Base-by-base conservation (phyloP, 2,329 filamentous ascomycete species). In the Paraconiothyrium brasiliense region DNA sequence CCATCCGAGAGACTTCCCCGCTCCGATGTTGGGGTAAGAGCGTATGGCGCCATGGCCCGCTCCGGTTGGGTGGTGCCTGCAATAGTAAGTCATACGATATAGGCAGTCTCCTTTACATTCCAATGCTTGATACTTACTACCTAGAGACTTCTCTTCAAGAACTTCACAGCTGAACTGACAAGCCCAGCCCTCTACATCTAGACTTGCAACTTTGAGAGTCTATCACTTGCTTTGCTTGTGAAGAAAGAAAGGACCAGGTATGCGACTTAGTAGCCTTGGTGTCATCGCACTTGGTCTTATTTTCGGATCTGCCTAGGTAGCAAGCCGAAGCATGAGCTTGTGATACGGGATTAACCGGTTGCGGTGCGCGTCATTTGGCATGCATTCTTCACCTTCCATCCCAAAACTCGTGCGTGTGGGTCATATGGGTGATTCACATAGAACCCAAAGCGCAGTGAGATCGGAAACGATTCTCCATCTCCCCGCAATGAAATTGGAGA, bases 11-110 rank as follows among this genome's bases (percentile, higher is more conserved):
- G 30, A 14, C 59, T 58, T 14, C 58, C 62, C 30, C 54, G 56
- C 58, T 70, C 68, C 4, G 57, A 59, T 5, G 58, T 62, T 27
- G 68, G 66, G 24, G 64, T 67, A n/a, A 68, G 59, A 46, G 65
- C 64, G 32, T 67, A 66, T 5, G 68, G 68, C n/a, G 68, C 68
- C 68, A 70, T 67, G 8, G 27, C 32, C 7, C 43, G 22, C 10
- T 41, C 3, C 32, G 24, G 14, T 27, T n/a, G 47, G 27, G 20
- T 50, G 27, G n/a, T 10, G 16, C 32, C 14, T 43, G 37, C 24
- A 41, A 35, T 7, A 32, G 11, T 35, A 43, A 54, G 9, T 43
- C 37, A 43, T 54, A 30, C 16, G 37, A n/a, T 54, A 32, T n/a
- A 11, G 3, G 4, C 35, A 30, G 9, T 30, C 14, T 54, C 24